Base-by-base conservation (phyloP, 2,329 filamentous ascomycete species). In the Arthrobotrys entomopaga region DNA sequence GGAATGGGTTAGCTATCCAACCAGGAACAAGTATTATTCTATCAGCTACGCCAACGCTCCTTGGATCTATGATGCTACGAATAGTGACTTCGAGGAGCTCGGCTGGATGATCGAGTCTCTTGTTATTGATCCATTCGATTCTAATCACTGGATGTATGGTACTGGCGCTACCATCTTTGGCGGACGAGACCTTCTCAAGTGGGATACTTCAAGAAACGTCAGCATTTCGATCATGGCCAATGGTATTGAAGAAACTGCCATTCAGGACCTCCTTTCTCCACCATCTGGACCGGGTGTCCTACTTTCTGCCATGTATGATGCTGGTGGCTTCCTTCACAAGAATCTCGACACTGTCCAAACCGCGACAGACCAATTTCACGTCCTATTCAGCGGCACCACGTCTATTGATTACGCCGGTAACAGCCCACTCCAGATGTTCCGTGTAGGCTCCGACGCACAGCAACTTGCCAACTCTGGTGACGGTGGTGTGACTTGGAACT, bases 91-190 rank as follows among this genome's bases (percentile, higher is more conserved):
- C 13, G 85, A 86, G 80, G 82, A 82, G 29, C 79, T 88, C 2
- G 87, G 87, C 0, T 88, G 86, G 86, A 88, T 88, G 87, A 85
- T 88, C 7, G 87, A 88, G 77, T 81, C 84, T 0, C 79, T 88
- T 6, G 85, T 85, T 20, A 88, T 88, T 57, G 82, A 88, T 77
- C 87, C 87, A 0, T 82, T 84, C 24, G 86, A 88, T 77, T 87
- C 85, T 65, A 83, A 87, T 77, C 86, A 87, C 78, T 88, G 86
- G 85, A 80, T 88, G 0, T 88, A 88, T 67, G 86, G 85, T n/a
- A 88, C 87, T 0, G 86, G 87, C 1, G 79, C 84, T n/a, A 86
- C 85, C 0, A 80, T 87, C 50, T 86, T 83, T 42, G 85, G 85
- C 8, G 84, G 86, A 0, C 83, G 84, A 59, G 85, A 87, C 69